Evolutionary conservation across 2,329 filamentous ascomycete genomes (phyloP), one percentile per base, ranked within the genome.

Genomic region (Dactylellina parvicollis): DNA sequence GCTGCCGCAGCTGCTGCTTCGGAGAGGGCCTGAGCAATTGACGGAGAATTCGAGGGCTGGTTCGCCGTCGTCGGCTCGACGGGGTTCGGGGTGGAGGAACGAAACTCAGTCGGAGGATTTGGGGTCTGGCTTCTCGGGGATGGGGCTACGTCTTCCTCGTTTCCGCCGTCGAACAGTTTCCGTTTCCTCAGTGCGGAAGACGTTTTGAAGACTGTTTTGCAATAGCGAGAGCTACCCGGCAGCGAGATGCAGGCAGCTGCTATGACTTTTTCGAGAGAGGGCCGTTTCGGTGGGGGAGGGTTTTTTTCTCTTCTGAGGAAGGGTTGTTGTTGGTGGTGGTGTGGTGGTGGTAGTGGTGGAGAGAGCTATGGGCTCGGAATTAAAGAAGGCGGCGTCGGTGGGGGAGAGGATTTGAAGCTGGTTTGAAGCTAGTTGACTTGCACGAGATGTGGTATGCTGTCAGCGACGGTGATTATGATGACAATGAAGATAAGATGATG

Each of bases 121-220:
- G 67, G 67, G 47, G 67, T 72, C 59, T 72, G 67, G 54, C 67
- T 72, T 60, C 67, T 65, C 26, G 67, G 67, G 46, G 67, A 72
- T 36, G 59, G 52, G 18, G 67, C 62, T 24, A 38, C 64, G 42
- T 72, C 67, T 32, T 72, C 67, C 36, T 72, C 67, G 59, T 57
- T 57, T 52, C 62, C 62, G 59, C 67, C 67, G 46, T 72, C 67
- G 67, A 72, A 65, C 67, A 72, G 46, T 54, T 72, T 72, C 61
- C 67, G 67, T 72, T 72, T 72, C 67, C 67, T 62, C 47, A 72
- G 59, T 72, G 67, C 67, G 67, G 67, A 72, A 72, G 67, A 72
- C 67, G 67, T 72, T 65, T 72, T 72, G 67, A 72, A 72, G 12
- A 59, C 32, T 65, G 46, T 46, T 46, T 22, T 16, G n/a, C n/a